These are phyloP conservation scores for Ceratobasidium sp. DNA, from an alignment of 1,284 basidiomycete genomes.

Conservation along the genomic window DNA sequence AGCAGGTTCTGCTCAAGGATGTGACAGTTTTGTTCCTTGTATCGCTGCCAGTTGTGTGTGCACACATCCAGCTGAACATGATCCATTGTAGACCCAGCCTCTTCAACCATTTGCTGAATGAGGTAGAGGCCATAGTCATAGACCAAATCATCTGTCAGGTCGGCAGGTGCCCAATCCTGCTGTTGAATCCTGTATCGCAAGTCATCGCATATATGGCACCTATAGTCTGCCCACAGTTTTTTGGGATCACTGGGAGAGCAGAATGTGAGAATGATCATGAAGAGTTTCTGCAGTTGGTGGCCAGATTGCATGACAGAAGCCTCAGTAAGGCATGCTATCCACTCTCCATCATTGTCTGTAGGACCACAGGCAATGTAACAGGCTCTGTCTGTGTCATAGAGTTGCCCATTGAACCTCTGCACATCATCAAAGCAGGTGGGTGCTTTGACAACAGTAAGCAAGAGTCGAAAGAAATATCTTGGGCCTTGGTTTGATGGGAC, in stretches of 20 bases:
- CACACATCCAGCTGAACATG: constrained; percentile 55
- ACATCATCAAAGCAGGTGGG: constrained; percentile 53
- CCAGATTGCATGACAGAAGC: constrained; percentile 59
- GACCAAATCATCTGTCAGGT: constrained; percentile 37
- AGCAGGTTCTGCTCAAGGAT: constrained; percentile 59
- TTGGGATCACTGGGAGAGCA: constrained; percentile 55
- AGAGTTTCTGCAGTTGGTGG: constrained; percentile 56
- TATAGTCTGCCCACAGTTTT: constrained; percentile 57
- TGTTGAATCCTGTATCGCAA: constrained; percentile 14
- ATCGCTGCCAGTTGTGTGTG: constrained; percentile 52
- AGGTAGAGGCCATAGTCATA: constrained; percentile 60
- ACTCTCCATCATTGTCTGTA: constrained; percentile 61
- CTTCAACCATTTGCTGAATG: constrained; percentile 53
- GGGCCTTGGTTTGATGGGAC: constrained; percentile 55
- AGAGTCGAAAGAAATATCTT: constrained; percentile 56
- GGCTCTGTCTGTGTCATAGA: constrained; percentile 53
- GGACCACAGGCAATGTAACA: constrained; percentile 59
- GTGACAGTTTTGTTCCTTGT: constrained; percentile 53
- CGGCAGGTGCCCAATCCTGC: constrained; percentile 45
- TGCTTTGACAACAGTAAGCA: constrained; percentile 57
- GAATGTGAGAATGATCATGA: constrained; percentile 57
- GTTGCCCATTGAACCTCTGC: too few relatives aligned
- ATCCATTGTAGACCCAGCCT: constrained; percentile 50
- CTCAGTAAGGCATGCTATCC: constrained; percentile 58
- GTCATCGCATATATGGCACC: constrained; percentile 58